Conservation (phyloP, 805 yeast species). For the Komagataella kurtzmanii region DNA sequence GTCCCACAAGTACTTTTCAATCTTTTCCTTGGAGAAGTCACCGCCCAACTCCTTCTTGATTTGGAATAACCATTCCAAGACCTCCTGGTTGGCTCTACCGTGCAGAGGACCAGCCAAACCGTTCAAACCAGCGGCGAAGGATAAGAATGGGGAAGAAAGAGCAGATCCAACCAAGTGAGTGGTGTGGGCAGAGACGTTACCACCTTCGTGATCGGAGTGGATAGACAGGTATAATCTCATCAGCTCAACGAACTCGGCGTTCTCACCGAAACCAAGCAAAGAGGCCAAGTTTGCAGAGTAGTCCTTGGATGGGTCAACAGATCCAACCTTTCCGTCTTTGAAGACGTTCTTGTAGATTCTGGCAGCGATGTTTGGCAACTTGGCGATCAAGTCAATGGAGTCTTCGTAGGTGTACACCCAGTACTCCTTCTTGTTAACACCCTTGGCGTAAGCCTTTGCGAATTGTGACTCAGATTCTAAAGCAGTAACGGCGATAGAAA, state of each 20-base stretch:
- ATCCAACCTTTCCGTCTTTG: slow-evolving; percentile 61
- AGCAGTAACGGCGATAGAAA: slow-evolving; percentile 72
- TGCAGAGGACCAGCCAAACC: slow-evolving; percentile 84
- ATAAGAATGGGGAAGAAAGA: slow-evolving; percentile 62
- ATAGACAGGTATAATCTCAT: slow-evolving; percentile 72
- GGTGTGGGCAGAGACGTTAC: slow-evolving; percentile 79
- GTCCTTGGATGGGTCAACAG: slow-evolving; percentile 39
- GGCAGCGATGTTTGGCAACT: slow-evolving; percentile 70
- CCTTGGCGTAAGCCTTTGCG: slow-evolving; percentile 75
- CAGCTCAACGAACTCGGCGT: slow-evolving; percentile 62
- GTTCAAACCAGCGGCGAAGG: slow-evolving; percentile 71
- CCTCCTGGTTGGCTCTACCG: slow-evolving; percentile 85
- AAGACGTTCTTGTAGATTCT: slow-evolving; percentile 75
- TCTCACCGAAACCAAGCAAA: slow-evolving; percentile 43
- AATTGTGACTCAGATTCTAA: slow-evolving; percentile 73
- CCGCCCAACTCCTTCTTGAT: slow-evolving; percentile 58
- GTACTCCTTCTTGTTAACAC: slow-evolving; percentile 72
- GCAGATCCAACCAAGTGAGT: slow-evolving; percentile 82
- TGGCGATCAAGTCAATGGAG: slow-evolving; percentile 67
- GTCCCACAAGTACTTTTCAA: slow-evolving; percentile 68
- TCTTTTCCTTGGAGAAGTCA: slow-evolving; percentile 51
- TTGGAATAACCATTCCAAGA: slow-evolving; percentile 65
- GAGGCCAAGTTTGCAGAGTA: slow-evolving; percentile 53
- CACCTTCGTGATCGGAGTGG: slow-evolving; percentile 87
- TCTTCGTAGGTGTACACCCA: slow-evolving; percentile 80